Conservation (phyloP, 2,329 filamentous ascomycete species). For the Xylaria sp. region DNA sequence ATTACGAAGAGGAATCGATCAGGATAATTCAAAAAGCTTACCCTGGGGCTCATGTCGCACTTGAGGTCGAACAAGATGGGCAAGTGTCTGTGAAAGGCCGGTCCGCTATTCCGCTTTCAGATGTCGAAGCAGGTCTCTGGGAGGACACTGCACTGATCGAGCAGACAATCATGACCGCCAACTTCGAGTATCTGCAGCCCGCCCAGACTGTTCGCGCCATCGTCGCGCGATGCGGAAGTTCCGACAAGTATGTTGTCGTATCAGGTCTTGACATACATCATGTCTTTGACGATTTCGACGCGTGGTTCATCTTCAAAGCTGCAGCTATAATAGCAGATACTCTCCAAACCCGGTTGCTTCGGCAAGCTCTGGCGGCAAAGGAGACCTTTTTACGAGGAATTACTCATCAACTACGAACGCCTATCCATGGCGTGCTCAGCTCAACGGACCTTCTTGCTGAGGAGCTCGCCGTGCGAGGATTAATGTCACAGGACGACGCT, state of each 20-base stretch:
- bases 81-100: constrained; percentile 25
- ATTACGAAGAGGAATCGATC: constrained; percentile 24
- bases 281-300: constrained; percentile 30
- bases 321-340: constrained; percentile 30
- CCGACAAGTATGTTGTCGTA: constrained; percentile 30
- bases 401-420: constrained; percentile 28
- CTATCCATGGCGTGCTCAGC: constrained; percentile 25
- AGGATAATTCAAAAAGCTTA: constrained; percentile 26
- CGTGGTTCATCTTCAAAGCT: constrained; percentile 30
- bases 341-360: constrained; percentile 19
- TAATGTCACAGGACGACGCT: neutral
- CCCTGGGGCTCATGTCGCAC: constrained; percentile 22
- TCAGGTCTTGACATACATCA: constrained; percentile 32
- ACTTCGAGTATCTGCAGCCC: constrained; percentile 24
- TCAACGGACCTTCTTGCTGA: constrained; percentile 26
- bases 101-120: constrained; percentile 10
- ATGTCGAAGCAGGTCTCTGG: constrained; percentile 31
- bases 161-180: constrained; percentile 26
- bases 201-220: constrained; percentile 25
- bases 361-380: constrained; percentile 24
- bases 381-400: constrained; percentile 32
- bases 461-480: constrained; percentile 13
- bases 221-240: constrained; percentile 28
- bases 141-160: constrained; percentile 31
- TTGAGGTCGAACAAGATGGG: constrained; percentile 11